Base-by-base conservation (phyloP, 2,329 filamentous ascomycete genomes). In the Paraconiothyrium sp. region DNA sequence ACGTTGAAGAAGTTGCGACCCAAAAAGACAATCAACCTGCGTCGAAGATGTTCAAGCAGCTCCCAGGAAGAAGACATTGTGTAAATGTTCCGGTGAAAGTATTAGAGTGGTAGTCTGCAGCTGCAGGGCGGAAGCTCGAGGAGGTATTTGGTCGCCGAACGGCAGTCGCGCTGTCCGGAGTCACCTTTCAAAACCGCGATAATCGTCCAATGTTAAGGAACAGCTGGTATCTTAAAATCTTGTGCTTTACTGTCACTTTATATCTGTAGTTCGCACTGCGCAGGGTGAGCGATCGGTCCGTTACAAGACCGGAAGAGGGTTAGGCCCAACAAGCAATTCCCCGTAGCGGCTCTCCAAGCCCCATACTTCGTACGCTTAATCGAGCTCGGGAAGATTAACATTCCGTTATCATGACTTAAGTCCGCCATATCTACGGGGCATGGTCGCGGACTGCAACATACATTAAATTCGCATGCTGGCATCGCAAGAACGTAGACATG, bases 61-160 rank as follows among this genome's bases (percentile, higher is more conserved):
- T 51, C 14, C 48, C 48, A 51, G n/a, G 35, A 4, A 20, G 14
- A 51, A 51, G 32, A 27, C 48, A 51, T 51, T 7, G n/a, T 37
- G 48, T 13, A 13, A 16, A 7, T 46, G 14, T 46, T 1, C 20
- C 41, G 16, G 20, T 46, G 20, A 13, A 9, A 20, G 43, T 46
- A 20, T 46, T 20, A 3, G 16, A 20, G 20, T 8, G 8, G 11
- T 20, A 9, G 11, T 1, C 4, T 48, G 39, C 32, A 7, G 5
- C 30, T 32, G 24, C 11, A 24, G 20, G n/a, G n/a, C 24, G n/a
- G 3, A 6, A 13, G 43, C 11, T 9, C 16, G 16, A 22, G 24
- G n/a, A 9, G 20, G 20, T 44, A 3, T 37, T 37, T 37, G 10
- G 35, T 30, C 27, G 35, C 8, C 14, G 35, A 37, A 10, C 10